Evolutionary conservation across 495 filamentous ascomycete genomes (phyloP).

Genomic region (Penicillium roqueforti): DNA sequence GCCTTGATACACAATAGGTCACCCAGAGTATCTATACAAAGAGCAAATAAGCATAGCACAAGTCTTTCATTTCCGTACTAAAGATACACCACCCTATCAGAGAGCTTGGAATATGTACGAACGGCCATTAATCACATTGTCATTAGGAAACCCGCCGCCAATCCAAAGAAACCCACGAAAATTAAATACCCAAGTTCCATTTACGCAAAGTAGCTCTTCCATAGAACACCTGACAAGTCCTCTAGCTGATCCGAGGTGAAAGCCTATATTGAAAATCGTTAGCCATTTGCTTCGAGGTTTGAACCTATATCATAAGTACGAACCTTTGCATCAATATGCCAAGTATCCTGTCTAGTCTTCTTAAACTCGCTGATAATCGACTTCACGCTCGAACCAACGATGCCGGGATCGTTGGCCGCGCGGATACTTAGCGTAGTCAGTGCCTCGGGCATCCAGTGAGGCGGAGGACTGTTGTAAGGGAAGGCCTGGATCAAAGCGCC

Average conservation of each 20-base stretch:
- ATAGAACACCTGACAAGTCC: constrained; percentile 92
- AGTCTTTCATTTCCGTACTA: neutral
- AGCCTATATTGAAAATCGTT: constrained; percentile 53
- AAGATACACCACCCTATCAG: neutral
- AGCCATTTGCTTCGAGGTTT: constrained; percentile 13
- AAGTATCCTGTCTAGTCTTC: constrained; percentile 98
- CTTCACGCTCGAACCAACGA: constrained; percentile 98
- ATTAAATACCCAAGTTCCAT: neutral
- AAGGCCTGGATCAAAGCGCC: constrained; percentile 94
- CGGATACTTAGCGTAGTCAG: constrained; percentile 79
- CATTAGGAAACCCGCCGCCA: neutral
- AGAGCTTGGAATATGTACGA: constrained; percentile 1
- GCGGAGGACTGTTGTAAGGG: constrained; percentile 90
- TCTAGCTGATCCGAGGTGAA: constrained; percentile 91
- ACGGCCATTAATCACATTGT: neutral
- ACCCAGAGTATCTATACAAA: too few species aligned
- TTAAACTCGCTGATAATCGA: constrained; percentile 94
- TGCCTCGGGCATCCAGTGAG: constrained; percentile 89
- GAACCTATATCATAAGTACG: neutral
- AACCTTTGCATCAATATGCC: constrained; percentile 97
- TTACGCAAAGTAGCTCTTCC: constrained; percentile 99
- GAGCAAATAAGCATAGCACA: neutral
- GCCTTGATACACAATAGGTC: too few species aligned
- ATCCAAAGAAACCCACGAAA: neutral
- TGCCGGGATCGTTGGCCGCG: constrained; percentile 82